A percentile compares a stretch with the other conserved stretches of the same genome.
Evolutionary conservation across 225 moss, liverwort and hornwort species (phyloP).

Genomic region (Climacium dendroides): DNA sequence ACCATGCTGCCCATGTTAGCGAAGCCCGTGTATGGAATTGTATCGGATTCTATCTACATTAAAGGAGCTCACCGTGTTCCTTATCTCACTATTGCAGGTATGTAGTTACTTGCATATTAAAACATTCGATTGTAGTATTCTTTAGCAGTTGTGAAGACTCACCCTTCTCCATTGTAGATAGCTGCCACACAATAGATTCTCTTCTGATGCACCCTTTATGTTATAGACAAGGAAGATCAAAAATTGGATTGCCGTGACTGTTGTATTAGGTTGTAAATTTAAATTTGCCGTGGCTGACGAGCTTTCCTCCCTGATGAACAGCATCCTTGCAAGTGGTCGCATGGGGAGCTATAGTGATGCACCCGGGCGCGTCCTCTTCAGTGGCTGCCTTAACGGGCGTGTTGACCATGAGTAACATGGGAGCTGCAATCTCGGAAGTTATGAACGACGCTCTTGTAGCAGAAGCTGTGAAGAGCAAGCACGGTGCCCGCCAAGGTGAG

Average conservation of each 20-base stretch:
- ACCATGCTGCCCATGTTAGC: slow-evolving; percentile 77
- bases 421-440: slow-evolving; percentile 77
- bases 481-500: slow-evolving; percentile 53
- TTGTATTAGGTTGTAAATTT: neutral
- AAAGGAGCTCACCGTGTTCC: slow-evolving; percentile 72
- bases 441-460: slow-evolving; percentile 90
- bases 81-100: slow-evolving; percentile 68
- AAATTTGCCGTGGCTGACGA: neutral
- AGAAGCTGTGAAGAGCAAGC: slow-evolving; percentile 58
- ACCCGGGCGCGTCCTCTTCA: slow-evolving; percentile 57
- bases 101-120: neutral
- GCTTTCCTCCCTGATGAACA: neutral
- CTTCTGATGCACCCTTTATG: too few species aligned
- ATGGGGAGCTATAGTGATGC: slow-evolving; percentile 69
- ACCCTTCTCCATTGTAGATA: neutral
- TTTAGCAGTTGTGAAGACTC: neutral
- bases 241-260: neutral
- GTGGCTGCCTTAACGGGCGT: slow-evolving; percentile 46
- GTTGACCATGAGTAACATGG: slow-evolving; percentile 69
- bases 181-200: too few species aligned
- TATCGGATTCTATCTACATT: slow-evolving; percentile 72
- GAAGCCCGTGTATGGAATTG: slow-evolving; percentile 72
- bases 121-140: neutral
- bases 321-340: slow-evolving; percentile 61
- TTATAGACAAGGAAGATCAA: too few species aligned